Evolutionary conservation across 352 stramenopile species (phyloP), one percentile per base, ranked within the genome.

Genomic region (Globisporangium spiculum): DNA sequence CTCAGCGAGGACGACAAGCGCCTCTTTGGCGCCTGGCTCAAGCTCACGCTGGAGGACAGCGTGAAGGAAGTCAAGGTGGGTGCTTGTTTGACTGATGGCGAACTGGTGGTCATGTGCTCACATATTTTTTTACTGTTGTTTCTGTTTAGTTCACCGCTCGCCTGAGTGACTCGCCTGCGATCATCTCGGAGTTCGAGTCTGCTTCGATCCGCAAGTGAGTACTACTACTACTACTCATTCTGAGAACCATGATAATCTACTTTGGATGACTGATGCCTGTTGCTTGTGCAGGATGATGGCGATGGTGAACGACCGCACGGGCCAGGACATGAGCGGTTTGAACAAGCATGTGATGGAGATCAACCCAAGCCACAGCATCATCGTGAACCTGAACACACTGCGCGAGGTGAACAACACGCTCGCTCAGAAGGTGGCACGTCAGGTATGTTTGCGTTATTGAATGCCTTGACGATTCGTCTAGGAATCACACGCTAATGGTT

Each of bases 111-210:
- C 27, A 30, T 32, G 32, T 14, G 1, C 60, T 30, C 6, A 14
- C n/a, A n/a, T 26, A 10, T 32, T 38, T 3, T 3, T 34, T 20
- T 24, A 53, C 6, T 62, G 66, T 60, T 27, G 30, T 16, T 63
- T 24, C 46, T 22, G 1, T 65, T 18, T 57, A 92, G 81, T 91
- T 93, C 70, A 95, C 88, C 1, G 80, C 86, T 32, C 90, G 98
- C n/a, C 77, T 99, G 56, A 91, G 83, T 50, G 91, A 97, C 64
- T 99, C 98, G 52, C 98, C 98, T 2, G 98, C 98, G n/a, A 98
- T 99, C 70, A 96, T 99, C 46, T 98, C 97, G 12, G 98, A 99
- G 77, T 96, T 99, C 71, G 97, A 99, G 79, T 99, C 94, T 18
- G 97, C 93, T 22, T 93, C 97, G 16, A 91, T 99, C 67, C 91